Evolutionary conservation across 768 basidiomycete species (phyloP).

Genomic region (Suillus fuscotomentosus): DNA sequence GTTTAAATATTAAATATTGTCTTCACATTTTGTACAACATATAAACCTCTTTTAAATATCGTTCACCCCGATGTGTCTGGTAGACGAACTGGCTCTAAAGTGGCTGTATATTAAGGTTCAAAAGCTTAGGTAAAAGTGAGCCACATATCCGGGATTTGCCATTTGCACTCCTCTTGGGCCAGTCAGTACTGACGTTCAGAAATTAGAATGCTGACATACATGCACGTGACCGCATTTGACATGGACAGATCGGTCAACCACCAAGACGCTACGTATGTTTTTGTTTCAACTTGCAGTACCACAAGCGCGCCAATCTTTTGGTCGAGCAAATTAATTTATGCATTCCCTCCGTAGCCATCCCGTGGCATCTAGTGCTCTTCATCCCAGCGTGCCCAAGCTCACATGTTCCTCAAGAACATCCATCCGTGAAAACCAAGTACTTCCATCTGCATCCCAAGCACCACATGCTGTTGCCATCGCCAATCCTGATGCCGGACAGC

Average conservation of each 20-base stretch:
- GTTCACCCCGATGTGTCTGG: no score
- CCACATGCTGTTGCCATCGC: background rate
- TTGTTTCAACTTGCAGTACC: background rate
- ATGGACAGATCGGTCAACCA: background rate
- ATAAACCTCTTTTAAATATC: no score
- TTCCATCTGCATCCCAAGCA: background rate
- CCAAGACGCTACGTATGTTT: background rate
- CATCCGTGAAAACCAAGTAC: conserved; percentile 30
- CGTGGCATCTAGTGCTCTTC: conserved; percentile 22
- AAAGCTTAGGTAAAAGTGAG: no score
- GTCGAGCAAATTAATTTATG: background rate
- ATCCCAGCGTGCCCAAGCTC: conserved; percentile 32
- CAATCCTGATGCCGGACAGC: background rate
- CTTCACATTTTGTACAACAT: no score
- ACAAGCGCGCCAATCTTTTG: background rate
- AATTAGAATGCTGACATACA: background rate
- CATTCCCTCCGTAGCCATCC: background rate
- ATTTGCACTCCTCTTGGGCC: no score
- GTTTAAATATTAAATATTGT: no score
- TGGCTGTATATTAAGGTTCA: no score
- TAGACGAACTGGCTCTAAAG: no score
- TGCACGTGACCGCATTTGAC: background rate
- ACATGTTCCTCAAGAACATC: conserved; percentile 41
- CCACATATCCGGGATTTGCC: no score
- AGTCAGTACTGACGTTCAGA: background rate